Evolutionary conservation across 257 asterid species (phyloP).

Genomic region (Solanum pimpinellifolium): DNA sequence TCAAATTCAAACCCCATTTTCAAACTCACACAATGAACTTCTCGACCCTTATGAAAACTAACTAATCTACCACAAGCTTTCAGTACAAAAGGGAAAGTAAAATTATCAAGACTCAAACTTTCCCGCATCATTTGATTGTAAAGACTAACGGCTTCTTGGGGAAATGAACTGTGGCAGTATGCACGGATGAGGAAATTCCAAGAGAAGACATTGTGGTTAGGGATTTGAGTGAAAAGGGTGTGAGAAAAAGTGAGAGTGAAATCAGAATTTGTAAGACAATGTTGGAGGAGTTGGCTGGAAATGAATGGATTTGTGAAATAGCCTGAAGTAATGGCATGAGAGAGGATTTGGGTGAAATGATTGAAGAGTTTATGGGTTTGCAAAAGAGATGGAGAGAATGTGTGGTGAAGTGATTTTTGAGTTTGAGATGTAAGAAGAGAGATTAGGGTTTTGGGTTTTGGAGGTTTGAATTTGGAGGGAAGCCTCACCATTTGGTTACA

Average conservation of each 20-base stretch:
- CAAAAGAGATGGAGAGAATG: neutral
- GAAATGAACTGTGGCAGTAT: neutral
- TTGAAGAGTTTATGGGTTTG: neutral
- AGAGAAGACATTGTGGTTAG: neutral
- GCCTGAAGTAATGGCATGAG: neutral
- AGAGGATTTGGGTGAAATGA: slow-evolving; percentile 6
- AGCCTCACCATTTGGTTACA: neutral
- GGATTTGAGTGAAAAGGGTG: slow-evolving; percentile 4
- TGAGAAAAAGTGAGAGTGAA: neutral
- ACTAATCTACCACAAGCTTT: slow-evolving; percentile 4
- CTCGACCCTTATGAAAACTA: neutral
- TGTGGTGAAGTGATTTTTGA: neutral
- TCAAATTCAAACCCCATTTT: slow-evolving; percentile 1
- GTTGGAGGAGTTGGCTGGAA: slow-evolving; percentile 7
- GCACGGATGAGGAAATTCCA: slow-evolving; percentile 8
- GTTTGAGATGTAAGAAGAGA: neutral
- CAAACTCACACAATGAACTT: slow-evolving; percentile 2
- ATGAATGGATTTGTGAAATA: neutral
- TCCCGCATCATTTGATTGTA: neutral
- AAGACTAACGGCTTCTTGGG: neutral
- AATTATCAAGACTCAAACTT: neutral
- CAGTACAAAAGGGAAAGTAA: slow-evolving; percentile 5
- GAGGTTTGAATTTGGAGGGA: slow-evolving; percentile 1
- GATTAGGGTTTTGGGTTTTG: neutral
- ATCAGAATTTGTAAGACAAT: neutral